Conservation (phyloP, 2,329 filamentous ascomycete species). For the Penicillium verrucosum region DNA sequence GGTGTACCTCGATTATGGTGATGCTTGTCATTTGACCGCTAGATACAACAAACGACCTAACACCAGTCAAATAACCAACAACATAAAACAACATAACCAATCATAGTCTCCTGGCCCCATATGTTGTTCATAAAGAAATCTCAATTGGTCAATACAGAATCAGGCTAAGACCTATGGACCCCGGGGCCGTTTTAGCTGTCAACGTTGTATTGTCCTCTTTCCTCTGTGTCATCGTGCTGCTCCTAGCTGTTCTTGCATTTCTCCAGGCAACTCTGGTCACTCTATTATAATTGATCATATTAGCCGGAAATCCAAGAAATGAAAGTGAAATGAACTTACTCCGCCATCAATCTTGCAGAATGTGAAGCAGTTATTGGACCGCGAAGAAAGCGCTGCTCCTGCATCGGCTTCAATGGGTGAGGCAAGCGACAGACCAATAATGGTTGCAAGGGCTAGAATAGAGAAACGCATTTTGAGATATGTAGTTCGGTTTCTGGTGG, state of each 20-base stretch:
- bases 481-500: neutral
- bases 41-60: neutral
- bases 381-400: neutral
- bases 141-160: neutral
- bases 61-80: neutral
- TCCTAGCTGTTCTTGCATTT: neutral
- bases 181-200: neutral
- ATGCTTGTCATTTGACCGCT: neutral
- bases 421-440: neutral
- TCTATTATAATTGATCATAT: neutral
- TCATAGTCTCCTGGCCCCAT: neutral
- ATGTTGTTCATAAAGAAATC: neutral
- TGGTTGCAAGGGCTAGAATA: neutral
- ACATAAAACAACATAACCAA: neutral
- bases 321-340: neutral
- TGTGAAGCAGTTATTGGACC: neutral
- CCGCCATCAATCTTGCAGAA: constrained; percentile 1
- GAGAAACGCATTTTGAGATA: neutral
- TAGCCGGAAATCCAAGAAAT: neutral
- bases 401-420: neutral
- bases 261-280: neutral
- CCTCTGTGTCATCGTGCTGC: neutral
- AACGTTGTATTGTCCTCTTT: neutral
- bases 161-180: neutral
- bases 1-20: neutral